These are phyloP conservation scores for Paratinospora sagittata DNA, from an alignment of 164 flowering plant genomes.

Conservation along the genomic window DNA sequence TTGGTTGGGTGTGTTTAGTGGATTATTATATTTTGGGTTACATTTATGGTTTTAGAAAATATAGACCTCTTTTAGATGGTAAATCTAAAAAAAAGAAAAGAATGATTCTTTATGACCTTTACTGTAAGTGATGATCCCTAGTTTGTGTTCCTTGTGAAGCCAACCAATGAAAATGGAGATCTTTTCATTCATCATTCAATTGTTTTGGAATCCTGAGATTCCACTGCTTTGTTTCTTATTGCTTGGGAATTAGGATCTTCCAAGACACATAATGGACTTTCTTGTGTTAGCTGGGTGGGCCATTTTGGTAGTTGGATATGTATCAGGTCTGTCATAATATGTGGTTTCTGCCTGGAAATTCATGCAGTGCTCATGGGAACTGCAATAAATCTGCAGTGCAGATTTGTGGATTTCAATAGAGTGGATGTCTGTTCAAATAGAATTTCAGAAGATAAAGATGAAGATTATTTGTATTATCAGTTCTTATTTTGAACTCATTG, in stretches of 20 bases:
- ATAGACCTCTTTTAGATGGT: not conserved
- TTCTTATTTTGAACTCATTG: no score
- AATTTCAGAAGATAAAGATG: no score
- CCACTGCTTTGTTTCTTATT: no score
- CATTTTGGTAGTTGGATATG: no score
- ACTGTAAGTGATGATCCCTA: not conserved
- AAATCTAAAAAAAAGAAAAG: not conserved
- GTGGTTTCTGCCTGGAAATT: no score
- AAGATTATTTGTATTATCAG: no score
- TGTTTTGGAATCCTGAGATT: not conserved
- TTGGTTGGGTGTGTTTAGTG: not conserved
- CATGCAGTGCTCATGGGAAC: no score
- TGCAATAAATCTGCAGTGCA: no score
- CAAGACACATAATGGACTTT: not conserved
- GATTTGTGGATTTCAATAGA: no score
- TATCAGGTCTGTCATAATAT: no score
- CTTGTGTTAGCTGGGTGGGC: not conserved
- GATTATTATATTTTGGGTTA: not conserved
- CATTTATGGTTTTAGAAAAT: not conserved
- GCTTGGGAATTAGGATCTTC: not conserved
- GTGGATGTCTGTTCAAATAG: no score
- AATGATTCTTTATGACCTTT: not conserved
- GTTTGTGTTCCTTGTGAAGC: not conserved
- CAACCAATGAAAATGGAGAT: not conserved
- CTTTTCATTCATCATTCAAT: not conserved